A percentile compares a stretch with the other conserved stretches of the same genome.
These are phyloP conservation scores for Monosporozyma solicola DNA, from an alignment of 805 yeast species.

Conservation along the genomic window DNA sequence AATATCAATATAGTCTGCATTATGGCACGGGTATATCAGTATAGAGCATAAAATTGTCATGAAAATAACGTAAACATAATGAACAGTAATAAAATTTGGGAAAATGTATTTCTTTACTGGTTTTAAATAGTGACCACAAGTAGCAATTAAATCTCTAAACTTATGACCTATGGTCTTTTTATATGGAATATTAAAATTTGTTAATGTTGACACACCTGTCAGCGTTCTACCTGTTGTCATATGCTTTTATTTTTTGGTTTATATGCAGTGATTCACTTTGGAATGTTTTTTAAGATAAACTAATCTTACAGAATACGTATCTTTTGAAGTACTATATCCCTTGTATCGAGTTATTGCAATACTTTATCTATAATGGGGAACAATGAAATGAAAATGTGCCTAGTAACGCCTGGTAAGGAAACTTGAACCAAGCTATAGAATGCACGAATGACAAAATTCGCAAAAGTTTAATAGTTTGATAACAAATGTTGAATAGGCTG, in stretches of 20 bases:
- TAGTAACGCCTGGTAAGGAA: not conserved
- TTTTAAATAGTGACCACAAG: conserved; percentile 22
- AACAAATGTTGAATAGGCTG: not conserved
- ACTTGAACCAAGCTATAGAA: not conserved
- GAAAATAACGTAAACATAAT: conserved; percentile 58
- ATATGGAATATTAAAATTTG: conserved; percentile 1
- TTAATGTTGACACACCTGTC: conserved; percentile 20
- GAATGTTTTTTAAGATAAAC: not conserved
- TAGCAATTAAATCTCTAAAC: conserved; percentile 32
- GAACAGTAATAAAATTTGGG: conserved; percentile 48
- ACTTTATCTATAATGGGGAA: not conserved
- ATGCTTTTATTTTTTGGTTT: not conserved
- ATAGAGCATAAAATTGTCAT: conserved; percentile 62
- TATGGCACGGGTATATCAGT: conserved; percentile 64
- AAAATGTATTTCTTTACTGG: conserved; percentile 33
- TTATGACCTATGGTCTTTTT: conserved; percentile 34
- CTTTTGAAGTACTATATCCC: not conserved
- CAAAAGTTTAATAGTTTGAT: not conserved
- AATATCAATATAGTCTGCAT: conserved; percentile 64
- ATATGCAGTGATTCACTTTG: not conserved
- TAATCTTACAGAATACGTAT: not conserved
- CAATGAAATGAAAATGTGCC: not conserved
- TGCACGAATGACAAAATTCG: not conserved
- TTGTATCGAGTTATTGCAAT: not conserved
- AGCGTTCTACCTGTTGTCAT: conserved; percentile 12